Evolutionary conservation across 139 green algal species (phyloP).

Genomic region (Chlamydomonas applanata): DNA sequence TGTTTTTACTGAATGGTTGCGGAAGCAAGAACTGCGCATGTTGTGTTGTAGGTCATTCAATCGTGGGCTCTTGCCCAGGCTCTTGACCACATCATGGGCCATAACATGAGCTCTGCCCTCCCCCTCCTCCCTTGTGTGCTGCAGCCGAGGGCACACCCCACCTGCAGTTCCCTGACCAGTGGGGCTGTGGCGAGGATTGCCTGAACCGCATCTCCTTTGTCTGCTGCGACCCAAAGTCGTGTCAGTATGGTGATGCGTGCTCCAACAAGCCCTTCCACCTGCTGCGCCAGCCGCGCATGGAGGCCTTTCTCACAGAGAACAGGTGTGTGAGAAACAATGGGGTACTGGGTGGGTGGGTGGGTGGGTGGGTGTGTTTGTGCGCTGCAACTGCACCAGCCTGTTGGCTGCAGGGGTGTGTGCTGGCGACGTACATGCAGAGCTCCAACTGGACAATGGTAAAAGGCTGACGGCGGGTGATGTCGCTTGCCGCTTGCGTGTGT

Average conservation of each 20-base stretch:
- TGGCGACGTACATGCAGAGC: background rate
- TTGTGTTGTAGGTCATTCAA: background rate
- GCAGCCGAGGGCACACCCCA: conserved; percentile 24
- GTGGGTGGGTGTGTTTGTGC: no score
- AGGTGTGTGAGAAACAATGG: conserved; percentile 41
- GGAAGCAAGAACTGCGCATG: no score
- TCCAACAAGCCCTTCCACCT: conserved; percentile 77
- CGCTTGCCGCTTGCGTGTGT: background rate
- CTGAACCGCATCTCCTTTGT: conserved; percentile 58
- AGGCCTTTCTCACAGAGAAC: conserved; percentile 76
- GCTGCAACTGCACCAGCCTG: background rate
- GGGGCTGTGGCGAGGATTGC: conserved; percentile 19
- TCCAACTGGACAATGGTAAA: background rate
- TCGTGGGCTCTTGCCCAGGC: conserved; percentile 4
- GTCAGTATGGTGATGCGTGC: conserved; percentile 74
- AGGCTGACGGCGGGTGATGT: no score
- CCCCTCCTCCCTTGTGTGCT: background rate
- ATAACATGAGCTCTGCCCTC: no score
- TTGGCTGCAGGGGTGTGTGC: no score
- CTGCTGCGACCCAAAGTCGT: conserved; percentile 73
- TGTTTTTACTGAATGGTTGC: no score
- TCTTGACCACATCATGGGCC: background rate
- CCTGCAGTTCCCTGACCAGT: conserved; percentile 9
- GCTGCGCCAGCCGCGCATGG: conserved; percentile 55
- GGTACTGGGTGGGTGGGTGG: background rate